These are phyloP conservation scores for Aspergillus thermomutatus DNA, from an alignment of 2,329 filamentous ascomycete genomes.

Conservation along the genomic window DNA sequence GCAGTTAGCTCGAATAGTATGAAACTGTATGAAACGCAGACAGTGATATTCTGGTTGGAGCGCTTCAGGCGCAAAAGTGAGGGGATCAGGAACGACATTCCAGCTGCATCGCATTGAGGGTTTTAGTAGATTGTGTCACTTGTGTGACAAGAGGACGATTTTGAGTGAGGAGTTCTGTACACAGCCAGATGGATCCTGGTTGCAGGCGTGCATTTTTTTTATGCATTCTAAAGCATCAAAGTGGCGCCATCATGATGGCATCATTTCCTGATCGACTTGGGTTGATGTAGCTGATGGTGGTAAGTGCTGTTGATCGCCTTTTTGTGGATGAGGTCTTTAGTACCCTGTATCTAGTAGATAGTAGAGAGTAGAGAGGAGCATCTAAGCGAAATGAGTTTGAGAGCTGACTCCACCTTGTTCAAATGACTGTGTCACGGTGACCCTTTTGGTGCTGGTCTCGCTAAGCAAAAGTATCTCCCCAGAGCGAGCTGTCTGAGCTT, in stretches of 20 bases:
- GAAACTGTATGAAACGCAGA: constrained; percentile 3
- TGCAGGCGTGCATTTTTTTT: neutral
- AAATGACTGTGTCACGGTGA: neutral
- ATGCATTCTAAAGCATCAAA: neutral
- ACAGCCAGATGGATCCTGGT: neutral
- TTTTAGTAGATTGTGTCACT: neutral
- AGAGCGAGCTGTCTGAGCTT: neutral
- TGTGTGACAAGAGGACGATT: neutral
- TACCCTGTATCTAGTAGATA: neutral
- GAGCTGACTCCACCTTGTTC: neutral
- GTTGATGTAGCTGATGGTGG: neutral
- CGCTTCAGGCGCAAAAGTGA: constrained; percentile 12
- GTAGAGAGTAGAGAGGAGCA: neutral
- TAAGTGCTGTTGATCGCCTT: too few species aligned
- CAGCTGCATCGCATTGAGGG: neutral
- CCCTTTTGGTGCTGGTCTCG: neutral
- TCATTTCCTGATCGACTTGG: neutral
- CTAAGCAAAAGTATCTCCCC: neutral
- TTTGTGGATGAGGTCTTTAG: neutral
- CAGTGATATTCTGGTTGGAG: constrained; percentile 6
- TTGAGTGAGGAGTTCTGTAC: neutral
- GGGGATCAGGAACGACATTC: neutral
- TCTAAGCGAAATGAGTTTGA: neutral
- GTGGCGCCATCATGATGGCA: neutral
- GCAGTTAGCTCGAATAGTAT: neutral